Percentiles rank a stretch among this genome's conserved stretches.
Evolutionary conservation across 306 rosid species (phyloP).

Genomic region (Castanea sativa): DNA sequence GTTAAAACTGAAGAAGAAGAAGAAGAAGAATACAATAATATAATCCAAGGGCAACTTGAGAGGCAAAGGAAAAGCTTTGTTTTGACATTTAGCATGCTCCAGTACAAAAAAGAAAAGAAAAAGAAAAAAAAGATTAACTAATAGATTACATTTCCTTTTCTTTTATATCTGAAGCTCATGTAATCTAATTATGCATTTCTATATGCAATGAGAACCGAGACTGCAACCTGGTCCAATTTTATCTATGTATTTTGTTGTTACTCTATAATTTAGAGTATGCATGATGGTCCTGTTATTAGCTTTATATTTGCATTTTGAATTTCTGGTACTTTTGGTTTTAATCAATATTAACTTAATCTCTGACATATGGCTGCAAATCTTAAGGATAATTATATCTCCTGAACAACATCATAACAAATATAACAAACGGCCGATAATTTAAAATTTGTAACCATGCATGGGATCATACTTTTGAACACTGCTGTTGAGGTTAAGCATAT

Average conservation of each 20-base stretch:
- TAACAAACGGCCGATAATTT: too few relatives aligned
- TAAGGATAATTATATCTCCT: not conserved
- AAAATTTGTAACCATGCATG: too few relatives aligned
- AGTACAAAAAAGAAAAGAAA: slow-evolving; percentile 8
- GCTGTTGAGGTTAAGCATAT: too few relatives aligned
- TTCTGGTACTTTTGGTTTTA: too few relatives aligned
- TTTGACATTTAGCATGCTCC: slow-evolving; percentile 18
- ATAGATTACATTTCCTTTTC: slow-evolving; percentile 15
- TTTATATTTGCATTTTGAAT: too few relatives aligned
- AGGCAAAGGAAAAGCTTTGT: slow-evolving; percentile 25
- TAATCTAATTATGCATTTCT: slow-evolving; percentile 5
- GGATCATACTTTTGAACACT: too few relatives aligned
- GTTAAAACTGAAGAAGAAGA: not conserved
- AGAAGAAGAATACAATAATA: slow-evolving; percentile 12
- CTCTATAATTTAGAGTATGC: too few relatives aligned
- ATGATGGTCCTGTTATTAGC: too few relatives aligned
- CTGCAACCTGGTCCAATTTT: slow-evolving; percentile 24
- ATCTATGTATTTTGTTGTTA: not conserved
- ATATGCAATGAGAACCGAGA: slow-evolving; percentile 10
- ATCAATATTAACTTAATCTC: not conserved
- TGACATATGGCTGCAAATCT: not conserved
- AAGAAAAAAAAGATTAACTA: not conserved
- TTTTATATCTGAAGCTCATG: slow-evolving; percentile 20
- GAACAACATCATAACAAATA: too few relatives aligned
- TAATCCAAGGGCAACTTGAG: slow-evolving; percentile 18